Evolutionary conservation across 352 stramenopile genomes (phyloP).

Genomic region (Hyaloperonospora brassicae): DNA sequence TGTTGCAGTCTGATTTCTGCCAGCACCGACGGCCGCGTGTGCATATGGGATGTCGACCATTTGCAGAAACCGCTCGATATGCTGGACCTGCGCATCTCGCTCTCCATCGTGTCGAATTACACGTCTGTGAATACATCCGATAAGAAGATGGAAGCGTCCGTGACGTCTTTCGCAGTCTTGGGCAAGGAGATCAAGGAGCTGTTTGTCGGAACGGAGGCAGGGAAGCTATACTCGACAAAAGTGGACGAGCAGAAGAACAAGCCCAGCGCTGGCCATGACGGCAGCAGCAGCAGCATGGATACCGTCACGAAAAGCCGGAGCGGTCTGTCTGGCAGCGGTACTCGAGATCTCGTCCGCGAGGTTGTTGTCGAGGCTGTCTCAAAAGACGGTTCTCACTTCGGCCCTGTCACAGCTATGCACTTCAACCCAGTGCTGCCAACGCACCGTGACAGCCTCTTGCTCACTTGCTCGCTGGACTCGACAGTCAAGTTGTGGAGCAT

Average conservation of each 20-base stretch:
- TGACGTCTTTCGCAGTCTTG: constrained; percentile 76
- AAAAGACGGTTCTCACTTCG: constrained; percentile 70
- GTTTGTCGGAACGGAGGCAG: constrained; percentile 77
- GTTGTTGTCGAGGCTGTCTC: constrained; percentile 63
- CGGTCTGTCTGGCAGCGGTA: constrained; percentile 24
- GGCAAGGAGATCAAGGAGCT: constrained; percentile 79
- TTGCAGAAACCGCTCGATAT: constrained; percentile 78
- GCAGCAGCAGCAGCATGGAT: too few relatives aligned
- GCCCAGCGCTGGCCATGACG: constrained; percentile 20
- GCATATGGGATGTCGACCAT: constrained; percentile 80
- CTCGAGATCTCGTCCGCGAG: constrained; percentile 33
- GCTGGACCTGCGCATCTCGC: constrained; percentile 72
- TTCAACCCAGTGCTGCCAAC: constrained; percentile 65
- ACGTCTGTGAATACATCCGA: constrained; percentile 52
- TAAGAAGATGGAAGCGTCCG: constrained; percentile 82
- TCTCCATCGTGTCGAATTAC: constrained; percentile 74
- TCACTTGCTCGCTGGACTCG: constrained; percentile 82
- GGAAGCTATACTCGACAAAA: constrained; percentile 70
- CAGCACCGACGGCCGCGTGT: constrained; percentile 81
- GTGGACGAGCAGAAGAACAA: constrained; percentile 74
- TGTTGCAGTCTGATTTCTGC: constrained; percentile 78
- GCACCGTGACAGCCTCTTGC: constrained; percentile 66
- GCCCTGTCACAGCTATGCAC: constrained; percentile 78
- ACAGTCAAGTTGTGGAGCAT: constrained; percentile 85
- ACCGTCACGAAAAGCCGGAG: constrained; percentile 36